Evolutionary conservation across 2,329 filamentous ascomycete species (phyloP).

Genomic region (Huntiella abstrusa): DNA sequence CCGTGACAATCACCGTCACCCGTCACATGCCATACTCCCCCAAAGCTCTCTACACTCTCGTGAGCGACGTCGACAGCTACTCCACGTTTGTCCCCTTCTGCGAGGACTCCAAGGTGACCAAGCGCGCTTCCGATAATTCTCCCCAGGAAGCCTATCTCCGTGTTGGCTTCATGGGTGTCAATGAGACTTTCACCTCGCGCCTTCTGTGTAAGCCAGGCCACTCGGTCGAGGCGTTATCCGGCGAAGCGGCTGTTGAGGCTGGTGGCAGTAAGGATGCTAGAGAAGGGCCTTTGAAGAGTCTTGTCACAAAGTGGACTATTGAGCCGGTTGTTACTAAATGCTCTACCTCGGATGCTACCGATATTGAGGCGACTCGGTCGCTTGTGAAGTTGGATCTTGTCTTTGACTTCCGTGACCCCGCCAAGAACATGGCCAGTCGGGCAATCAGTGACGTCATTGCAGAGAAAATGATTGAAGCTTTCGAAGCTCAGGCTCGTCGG

Average conservation of each 20-base stretch:
- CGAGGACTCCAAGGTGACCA: slow-evolving; percentile 54
- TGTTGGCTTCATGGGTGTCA: slow-evolving; percentile 68
- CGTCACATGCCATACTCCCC: slow-evolving; percentile 61
- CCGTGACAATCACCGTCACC: slow-evolving; percentile 42
- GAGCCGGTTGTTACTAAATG: slow-evolving; percentile 18
- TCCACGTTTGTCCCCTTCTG: slow-evolving; percentile 83
- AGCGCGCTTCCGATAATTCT: slow-evolving; percentile 37
- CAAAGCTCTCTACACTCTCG: slow-evolving; percentile 56
- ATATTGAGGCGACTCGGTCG: slow-evolving; percentile 25
- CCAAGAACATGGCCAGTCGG: slow-evolving; percentile 66
- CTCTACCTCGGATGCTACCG: slow-evolving; percentile 8
- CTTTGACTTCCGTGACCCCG: slow-evolving; percentile 74
- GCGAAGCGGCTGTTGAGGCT: slow-evolving; percentile 26
- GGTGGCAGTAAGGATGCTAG: slow-evolving; percentile 15
- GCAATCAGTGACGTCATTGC: slow-evolving; percentile 73
- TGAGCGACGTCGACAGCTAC: slow-evolving; percentile 80
- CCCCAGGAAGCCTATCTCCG: slow-evolving; percentile 63
- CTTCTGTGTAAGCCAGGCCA: slow-evolving; percentile 57
- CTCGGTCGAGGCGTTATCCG: slow-evolving; percentile 61
- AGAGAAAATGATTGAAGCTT: slow-evolving; percentile 77
- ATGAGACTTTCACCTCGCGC: slow-evolving; percentile 64
- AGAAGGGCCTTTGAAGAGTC: slow-evolving; percentile 42
- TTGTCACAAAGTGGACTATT: slow-evolving; percentile 53
- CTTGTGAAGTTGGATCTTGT: slow-evolving; percentile 58
- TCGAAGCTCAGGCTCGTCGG: slow-evolving; percentile 59